Evolutionary conservation across 441 rosid genomes (phyloP).

Genomic region (Arabidopsis hybrid): DNA sequence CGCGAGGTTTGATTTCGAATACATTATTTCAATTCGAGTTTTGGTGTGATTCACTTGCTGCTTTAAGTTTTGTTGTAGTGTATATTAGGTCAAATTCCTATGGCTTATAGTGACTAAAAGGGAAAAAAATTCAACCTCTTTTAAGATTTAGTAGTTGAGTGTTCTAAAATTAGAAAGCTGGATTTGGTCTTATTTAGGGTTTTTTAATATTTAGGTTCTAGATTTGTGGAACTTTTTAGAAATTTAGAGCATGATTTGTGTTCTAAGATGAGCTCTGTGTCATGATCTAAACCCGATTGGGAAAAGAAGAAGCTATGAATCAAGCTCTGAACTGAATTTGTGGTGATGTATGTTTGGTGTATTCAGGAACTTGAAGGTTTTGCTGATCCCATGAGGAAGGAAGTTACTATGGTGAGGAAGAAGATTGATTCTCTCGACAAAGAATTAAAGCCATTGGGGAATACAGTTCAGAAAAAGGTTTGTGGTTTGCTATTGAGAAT

Average conservation of each 20-base stretch:
- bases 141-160: conserved; percentile 9
- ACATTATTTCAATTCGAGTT: background rate
- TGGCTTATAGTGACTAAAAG: background rate
- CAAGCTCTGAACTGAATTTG: background rate
- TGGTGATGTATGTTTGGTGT: background rate
- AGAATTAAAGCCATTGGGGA: conserved; percentile 88
- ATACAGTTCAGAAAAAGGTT: conserved; percentile 92
- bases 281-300: background rate
- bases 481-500: conserved; percentile 10
- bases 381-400: conserved; percentile 84
- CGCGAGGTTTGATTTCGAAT: conserved; percentile 61
- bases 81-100: conserved; percentile 4
- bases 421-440: conserved; percentile 89
- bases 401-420: conserved; percentile 78
- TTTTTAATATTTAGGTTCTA: background rate
- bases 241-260: background rate
- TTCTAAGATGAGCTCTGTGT: conserved; percentile 11
- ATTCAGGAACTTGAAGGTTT: conserved; percentile 17
- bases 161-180: conserved; percentile 10
- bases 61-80: background rate
- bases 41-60: conserved; percentile 8
- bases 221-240: background rate
- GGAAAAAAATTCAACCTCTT: background rate
- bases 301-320: background rate
- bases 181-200: conserved; percentile 16